A percentile compares a stretch with the other conserved stretches of the same genome.
Conservation (phyloP, 2,329 filamentous ascomycete genomes). For the Aspergillus sp. region DNA sequence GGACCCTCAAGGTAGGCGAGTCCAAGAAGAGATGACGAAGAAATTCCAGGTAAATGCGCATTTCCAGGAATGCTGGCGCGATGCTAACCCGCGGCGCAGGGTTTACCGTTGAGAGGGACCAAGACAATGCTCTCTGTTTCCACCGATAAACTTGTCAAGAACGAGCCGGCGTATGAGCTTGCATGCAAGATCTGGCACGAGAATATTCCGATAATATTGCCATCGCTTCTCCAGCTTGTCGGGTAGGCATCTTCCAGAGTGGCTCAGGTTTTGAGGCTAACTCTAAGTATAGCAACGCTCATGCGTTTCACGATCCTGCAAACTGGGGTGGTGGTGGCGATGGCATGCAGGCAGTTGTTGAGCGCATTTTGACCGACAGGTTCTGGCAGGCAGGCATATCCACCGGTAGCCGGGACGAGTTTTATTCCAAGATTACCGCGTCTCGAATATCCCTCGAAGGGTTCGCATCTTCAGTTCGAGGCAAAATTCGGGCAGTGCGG, state of each 20-base stretch:
- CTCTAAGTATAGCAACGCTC: conserved; percentile 57
- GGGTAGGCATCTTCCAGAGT: conserved; percentile 38
- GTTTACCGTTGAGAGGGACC: conserved; percentile 71
- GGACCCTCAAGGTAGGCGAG: conserved; percentile 65
- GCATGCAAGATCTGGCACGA: conserved; percentile 79
- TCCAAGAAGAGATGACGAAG: conserved; percentile 70
- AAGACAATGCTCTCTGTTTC: conserved; percentile 90
- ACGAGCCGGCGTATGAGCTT: conserved; percentile 61
- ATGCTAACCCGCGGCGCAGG: conserved; percentile 30
- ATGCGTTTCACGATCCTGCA: conserved; percentile 77
- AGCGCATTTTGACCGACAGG: conserved; percentile 77
- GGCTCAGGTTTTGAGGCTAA: conserved; percentile 6
- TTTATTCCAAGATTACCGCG: conserved; percentile 81
- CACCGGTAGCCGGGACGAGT: conserved; percentile 88
- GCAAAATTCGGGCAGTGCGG: conserved; percentile 76
- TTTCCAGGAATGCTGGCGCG: background rate
- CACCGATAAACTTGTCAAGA: conserved; percentile 75
- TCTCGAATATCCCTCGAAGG: conserved; percentile 87
- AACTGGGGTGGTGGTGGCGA: conserved; percentile 71
- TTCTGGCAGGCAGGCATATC: conserved; percentile 99
- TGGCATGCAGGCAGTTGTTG: conserved; percentile 69
- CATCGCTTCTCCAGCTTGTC: conserved; percentile 73
- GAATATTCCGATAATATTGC: conserved; percentile 71
- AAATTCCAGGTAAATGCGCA: conserved; percentile 53
- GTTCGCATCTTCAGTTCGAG: conserved; percentile 84